Percentiles rank a stretch among this genome's conserved stretches.
phyloP scores from a whole-genome alignment of 2,329 filamentous ascomycete species.

The Botryotinia globosa region DNA sequence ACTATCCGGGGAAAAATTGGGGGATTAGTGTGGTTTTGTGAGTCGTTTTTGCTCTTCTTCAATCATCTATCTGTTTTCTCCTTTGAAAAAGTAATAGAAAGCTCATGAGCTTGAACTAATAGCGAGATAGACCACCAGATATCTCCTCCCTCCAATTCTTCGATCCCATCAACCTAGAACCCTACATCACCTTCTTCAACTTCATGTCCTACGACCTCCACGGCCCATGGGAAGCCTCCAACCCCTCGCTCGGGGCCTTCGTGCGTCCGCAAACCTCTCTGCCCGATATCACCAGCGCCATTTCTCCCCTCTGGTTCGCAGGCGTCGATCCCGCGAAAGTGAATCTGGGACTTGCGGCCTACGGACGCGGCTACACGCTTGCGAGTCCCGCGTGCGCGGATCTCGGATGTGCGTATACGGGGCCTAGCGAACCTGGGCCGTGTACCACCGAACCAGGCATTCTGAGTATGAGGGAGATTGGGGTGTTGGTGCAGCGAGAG shows the following conservation, averaged over 20 bases:
- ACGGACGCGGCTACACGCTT: conserved; percentile 47
- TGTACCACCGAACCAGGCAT: conserved; percentile 39
- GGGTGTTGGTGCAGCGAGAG: conserved; percentile 32
- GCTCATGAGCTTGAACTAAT: too few species aligned
- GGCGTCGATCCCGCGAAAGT: conserved; percentile 43
- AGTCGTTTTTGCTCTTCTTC: too few species aligned
- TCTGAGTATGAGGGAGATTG: conserved; percentile 38
- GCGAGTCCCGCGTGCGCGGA: conserved; percentile 29
- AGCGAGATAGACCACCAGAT: conserved; percentile 32
- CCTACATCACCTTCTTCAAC: conserved; percentile 38
- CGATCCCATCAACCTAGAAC: conserved; percentile 32
- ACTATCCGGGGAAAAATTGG: conserved; percentile 31
- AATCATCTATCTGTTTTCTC: too few species aligned
- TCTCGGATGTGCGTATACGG: conserved; percentile 32
- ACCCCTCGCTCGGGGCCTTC: conserved; percentile 34
- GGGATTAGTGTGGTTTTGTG: conserved; percentile 44
- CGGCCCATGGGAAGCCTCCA: conserved; percentile 42
- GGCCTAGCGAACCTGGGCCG: conserved; percentile 30
- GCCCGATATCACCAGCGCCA: conserved; percentile 42
- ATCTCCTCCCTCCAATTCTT: conserved; percentile 39
- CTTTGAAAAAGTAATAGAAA: too few species aligned
- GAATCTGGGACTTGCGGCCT: conserved; percentile 48
- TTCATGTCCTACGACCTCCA: conserved; percentile 43
- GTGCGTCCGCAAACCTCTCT: conserved; percentile 45
- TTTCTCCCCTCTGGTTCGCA: conserved; percentile 44